A percentile compares a stretch with the other conserved stretches of the same genome.
Evolutionary conservation across 495 filamentous ascomycete genomes (phyloP).

Genomic region (Aspergillus egyptiacus): DNA sequence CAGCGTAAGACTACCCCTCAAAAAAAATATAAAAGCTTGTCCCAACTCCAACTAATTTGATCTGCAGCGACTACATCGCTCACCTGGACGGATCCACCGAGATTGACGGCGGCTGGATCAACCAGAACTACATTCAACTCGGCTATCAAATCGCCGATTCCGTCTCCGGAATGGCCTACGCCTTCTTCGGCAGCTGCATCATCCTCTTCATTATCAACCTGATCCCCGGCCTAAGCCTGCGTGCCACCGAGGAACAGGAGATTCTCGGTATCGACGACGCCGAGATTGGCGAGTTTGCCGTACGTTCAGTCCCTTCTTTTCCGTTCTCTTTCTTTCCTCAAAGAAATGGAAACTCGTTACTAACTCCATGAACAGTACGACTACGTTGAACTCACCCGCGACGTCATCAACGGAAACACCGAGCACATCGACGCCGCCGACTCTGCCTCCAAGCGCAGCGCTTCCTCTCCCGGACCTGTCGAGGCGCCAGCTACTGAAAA

Average conservation of each 20-base stretch:
- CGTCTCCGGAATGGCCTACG: constrained; percentile 74
- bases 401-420: constrained; percentile 60
- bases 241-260: constrained; percentile 78
- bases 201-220: constrained; percentile 87
- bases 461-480: constrained; percentile 23
- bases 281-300: constrained; percentile 94
- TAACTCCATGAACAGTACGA: constrained; percentile 56
- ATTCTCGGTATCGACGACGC: constrained; percentile 89
- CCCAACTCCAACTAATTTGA: constrained; percentile 11
- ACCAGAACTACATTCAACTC: constrained; percentile 84
- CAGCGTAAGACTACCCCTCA: constrained; percentile 53
- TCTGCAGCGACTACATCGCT: constrained; percentile 70
- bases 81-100: constrained; percentile 69
- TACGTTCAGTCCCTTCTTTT: constrained; percentile 32
- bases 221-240: constrained; percentile 75
- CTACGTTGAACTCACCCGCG: constrained; percentile 87
- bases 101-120: constrained; percentile 86
- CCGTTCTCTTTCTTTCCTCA: not conserved
- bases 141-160: constrained; percentile 88
- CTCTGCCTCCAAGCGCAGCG: constrained; percentile 30
- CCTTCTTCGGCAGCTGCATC: constrained; percentile 76
- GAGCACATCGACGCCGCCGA: constrained; percentile 25
- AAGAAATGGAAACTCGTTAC: not conserved
- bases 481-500: constrained; percentile 19
- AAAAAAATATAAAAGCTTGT: no score